Percentiles rank a stretch among this genome's conserved stretches.
Conservation (phyloP, 495 filamentous ascomycete species). For the Penicillium manginii region DNA sequence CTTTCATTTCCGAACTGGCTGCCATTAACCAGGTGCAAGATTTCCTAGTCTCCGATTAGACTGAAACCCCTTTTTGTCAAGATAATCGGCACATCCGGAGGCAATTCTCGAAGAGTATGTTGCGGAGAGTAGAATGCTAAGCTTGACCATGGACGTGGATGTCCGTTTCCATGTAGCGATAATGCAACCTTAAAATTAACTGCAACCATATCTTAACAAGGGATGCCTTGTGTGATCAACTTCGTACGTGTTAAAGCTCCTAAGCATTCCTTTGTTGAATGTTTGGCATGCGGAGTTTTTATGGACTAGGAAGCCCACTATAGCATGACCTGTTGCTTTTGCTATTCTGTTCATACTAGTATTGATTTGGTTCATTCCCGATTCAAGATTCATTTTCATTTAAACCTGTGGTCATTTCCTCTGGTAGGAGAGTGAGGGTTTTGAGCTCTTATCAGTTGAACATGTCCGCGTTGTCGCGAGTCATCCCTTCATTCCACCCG, state of each 20-base stretch:
- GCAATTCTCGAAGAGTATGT: neutral
- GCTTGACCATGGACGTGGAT: neutral
- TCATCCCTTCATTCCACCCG: neutral
- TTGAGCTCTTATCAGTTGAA: no score
- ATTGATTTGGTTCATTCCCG: no score
- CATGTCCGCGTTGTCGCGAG: neutral
- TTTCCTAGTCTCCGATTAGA: slow-evolving; percentile 11
- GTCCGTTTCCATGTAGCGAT: neutral
- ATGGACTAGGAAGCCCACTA: neutral
- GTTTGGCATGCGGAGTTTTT: neutral
- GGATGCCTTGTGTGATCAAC: neutral
- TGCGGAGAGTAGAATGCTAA: neutral
- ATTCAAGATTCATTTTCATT: no score
- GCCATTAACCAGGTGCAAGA: slow-evolving; percentile 14
- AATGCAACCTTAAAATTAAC: slow-evolving; percentile 4
- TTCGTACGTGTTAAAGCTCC: slow-evolving; percentile 1
- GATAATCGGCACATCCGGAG: slow-evolving; percentile 10
- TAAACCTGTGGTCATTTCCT: no score
- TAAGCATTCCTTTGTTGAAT: neutral
- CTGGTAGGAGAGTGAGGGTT: no score
- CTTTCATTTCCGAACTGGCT: slow-evolving; percentile 12
- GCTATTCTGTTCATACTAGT: neutral
- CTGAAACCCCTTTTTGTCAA: slow-evolving; percentile 5
- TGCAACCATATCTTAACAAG: neutral
- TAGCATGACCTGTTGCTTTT: neutral